Base-by-base conservation (phyloP, 371 early-diverging fungal genomes). In the Rhizopus sp. region DNA sequence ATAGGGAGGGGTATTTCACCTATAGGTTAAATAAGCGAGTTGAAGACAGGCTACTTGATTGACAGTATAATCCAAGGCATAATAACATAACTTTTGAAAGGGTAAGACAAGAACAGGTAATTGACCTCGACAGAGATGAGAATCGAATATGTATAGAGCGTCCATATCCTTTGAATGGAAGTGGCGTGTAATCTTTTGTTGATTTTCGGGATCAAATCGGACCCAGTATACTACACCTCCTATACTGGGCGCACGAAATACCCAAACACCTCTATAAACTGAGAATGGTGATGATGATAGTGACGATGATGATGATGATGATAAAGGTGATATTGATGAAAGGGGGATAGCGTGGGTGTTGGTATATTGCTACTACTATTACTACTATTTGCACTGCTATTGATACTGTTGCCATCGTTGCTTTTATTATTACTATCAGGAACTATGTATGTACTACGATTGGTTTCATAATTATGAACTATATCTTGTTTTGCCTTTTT, bases 201-300 rank as follows among this genome's bases (percentile, higher is more conserved):
- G 63, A 37, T 63, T 63, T 16, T 46, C 23, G 17, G n/a, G 12
- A 38, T 63, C 63, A 42, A 63, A 63, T 38, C 44, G 23, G 17
- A 35, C 34, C 63, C 63, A 63, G n/a, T 44, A 33, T 4, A 48
- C 31, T 4, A 54, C 41, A 7, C 23, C 23, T 23, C 23, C 23
- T 23, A 2, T 2, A 23, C 41, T 9, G 15, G 49, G 55, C 3
- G 32, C 12, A 40, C 34, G 42, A 49, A 58, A 63, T 3, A 46
- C 63, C 63, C 63, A 63, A 8, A 49, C 4, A 7, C 55, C 50
- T 23, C 23, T 23, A 23, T 23, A 2, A 23, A 23, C 23, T 53
- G 51, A 44, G 35, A 7, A 7, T 7, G 7, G 44, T 15, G 10
- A 13, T 42, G 44, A 10, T 42, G 17, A 42, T 2, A 6, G 16